Evolutionary conservation across 805 yeast species (phyloP), one percentile per base, ranked within the genome.

Genomic region (Saccharomyces kudriavzevii): DNA sequence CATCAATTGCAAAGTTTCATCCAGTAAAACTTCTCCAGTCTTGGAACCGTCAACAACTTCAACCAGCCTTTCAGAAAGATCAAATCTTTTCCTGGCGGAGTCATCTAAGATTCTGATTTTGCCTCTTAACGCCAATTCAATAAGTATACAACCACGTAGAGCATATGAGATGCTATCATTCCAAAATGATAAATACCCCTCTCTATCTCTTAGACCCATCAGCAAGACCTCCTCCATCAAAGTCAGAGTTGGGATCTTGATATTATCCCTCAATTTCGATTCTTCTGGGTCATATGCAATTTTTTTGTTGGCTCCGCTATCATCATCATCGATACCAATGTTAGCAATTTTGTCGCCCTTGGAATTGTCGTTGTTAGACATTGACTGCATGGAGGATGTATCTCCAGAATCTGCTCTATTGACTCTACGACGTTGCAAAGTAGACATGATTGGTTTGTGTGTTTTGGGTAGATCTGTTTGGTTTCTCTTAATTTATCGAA

Each of bases 121-220:
- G 55, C 90, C 91, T 61, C 97, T 81, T 64, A 94, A 81, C 2
- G 97, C 96, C 70, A 94, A 78, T 71, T 94, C 99, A 68, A 94
- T 79, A 52, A 94, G 66, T 55, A 94, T 92, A 68, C 97, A 87
- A 11, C 99, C 99, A 63, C 99, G 83, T 55, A 94, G 77, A 1
- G 97, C 96, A 73, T 94, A 94, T 25, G 97, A 89, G 52, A 94
- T 91, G 71, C 89, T 91, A 71, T 94, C 99, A 68, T 94, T 94
- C 99, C 99, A 94, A 72, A 94, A 94, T 28, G 97, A 89, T 47
- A 94, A 76, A 70, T 92, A 90, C 11, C 99, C 99, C 71, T 94
- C 98, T 62, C 87, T 87, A 71, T 94, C 98, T 66, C 92, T 91
- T 59, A 94, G 78, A 4, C 99, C 99, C 75, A 94, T 80, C 58